These are phyloP conservation scores for Chlamydomonas incerta DNA, from an alignment of 139 green algal genomes.

Conservation along the genomic window DNA sequence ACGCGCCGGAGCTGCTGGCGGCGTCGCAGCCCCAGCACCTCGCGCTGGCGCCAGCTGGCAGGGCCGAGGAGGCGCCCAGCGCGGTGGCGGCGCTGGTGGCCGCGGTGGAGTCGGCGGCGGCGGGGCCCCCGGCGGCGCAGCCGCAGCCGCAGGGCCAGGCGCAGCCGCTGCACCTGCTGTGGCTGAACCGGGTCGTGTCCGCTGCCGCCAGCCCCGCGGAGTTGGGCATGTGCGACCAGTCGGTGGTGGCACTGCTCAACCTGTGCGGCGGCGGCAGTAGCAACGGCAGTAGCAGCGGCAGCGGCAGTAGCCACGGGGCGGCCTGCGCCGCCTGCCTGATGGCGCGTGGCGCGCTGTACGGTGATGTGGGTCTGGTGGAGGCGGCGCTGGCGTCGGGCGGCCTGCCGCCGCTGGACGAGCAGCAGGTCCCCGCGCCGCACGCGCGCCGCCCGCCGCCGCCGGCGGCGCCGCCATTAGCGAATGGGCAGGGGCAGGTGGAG, in stretches of 20 bases:
- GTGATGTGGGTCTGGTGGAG: background rate
- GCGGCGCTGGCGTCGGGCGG: slow-evolving; percentile 3
- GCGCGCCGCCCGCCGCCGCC: background rate
- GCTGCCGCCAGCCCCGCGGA: slow-evolving; percentile 6
- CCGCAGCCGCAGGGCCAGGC: too few relatives aligned
- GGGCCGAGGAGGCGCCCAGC: too few relatives aligned
- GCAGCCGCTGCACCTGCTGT: slow-evolving; percentile 9
- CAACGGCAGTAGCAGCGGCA: too few relatives aligned
- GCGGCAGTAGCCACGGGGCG: background rate
- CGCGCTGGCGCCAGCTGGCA: too few relatives aligned
- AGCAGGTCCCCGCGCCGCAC: background rate
- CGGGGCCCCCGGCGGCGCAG: too few relatives aligned
- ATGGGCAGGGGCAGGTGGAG: too few relatives aligned
- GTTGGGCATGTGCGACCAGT: slow-evolving; percentile 44
- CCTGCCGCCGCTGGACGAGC: slow-evolving; percentile 25
- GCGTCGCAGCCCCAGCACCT: too few relatives aligned
- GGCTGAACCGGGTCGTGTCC: slow-evolving; percentile 23
- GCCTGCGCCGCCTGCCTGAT: slow-evolving; percentile 31
- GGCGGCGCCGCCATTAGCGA: too few relatives aligned
- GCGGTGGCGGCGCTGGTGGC: too few relatives aligned
- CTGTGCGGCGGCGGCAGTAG: background rate
- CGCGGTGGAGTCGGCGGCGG: too few relatives aligned
- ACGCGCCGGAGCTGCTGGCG: too few relatives aligned
- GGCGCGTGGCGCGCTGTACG: slow-evolving; percentile 30
- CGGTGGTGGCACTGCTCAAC: slow-evolving; percentile 33